Base-by-base conservation (phyloP, 495 filamentous ascomycete genomes). In the Apodospora peruviana region DNA sequence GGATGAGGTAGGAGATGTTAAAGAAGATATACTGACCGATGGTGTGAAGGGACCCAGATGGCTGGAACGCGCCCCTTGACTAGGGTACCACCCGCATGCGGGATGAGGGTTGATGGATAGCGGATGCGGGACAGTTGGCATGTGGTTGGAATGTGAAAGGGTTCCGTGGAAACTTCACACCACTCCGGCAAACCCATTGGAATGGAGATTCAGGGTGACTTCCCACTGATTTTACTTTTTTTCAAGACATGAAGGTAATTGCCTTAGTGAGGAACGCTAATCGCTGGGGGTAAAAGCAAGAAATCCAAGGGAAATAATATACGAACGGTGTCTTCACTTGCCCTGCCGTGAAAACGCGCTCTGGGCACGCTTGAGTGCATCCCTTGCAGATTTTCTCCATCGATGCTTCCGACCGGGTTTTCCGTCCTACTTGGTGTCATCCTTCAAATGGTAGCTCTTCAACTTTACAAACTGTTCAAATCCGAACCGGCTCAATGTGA, bases 391-490 rank as follows among this genome's bases (percentile, higher is more conserved):
- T 29, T 46, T 38, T 37, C 50, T 53, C 55, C 59, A 25, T 38
- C 45, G 40, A 18, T 27, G 34, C 40, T 36, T 34, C 24, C 69
- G 78, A 29, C 18, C 16, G n/a, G n/a, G n/a, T n/a, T n/a, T n/a
- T n/a, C n/a, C n/a, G n/a, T 21, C 21, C 61, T 75, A 75, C 64
- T 85, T 85, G 22, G 89, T 86, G 64, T 89, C 90, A 40, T 93
- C 81, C 66, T 95, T 96, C 55, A 97, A 65, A 62, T 98, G 93
- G 66, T 84, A 94, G 71, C 88, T 96, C 82, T 96, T 96, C 58
- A 95, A 71, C 77, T 91, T 95, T 48, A 90, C 83, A 59, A 97
- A 97, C 58, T 93, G 90, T 50, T 96, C 93, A 59, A 90, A 98
- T 5, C 88, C 94, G 47, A 88, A 91, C 55, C 72, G 87, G 64